These are phyloP conservation scores for Pittosporum tobira DNA, from an alignment of 129 eudicot species.

Conservation along the genomic window DNA sequence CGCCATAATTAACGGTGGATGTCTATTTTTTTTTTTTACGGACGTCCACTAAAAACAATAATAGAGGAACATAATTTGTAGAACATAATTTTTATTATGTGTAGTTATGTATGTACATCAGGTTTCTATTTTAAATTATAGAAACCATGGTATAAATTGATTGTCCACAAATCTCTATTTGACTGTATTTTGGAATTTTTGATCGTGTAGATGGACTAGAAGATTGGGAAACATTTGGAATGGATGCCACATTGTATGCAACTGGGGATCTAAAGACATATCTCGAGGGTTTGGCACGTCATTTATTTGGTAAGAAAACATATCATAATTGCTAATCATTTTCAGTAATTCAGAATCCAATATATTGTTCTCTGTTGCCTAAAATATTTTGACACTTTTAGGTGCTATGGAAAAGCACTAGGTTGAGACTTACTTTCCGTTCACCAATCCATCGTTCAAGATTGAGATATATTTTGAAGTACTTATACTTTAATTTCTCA, in stretches of 20 bases:
- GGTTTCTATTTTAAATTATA: conserved; percentile 24
- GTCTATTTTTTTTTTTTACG: too few species aligned
- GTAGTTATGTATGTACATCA: too few species aligned
- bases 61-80: too few species aligned
- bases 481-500: neutral
- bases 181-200: conserved; percentile 5
- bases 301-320: conserved; percentile 53
- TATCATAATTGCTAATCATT: too few species aligned
- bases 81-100: too few species aligned
- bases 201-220: conserved; percentile 58
- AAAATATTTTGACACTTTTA: conserved; percentile 25
- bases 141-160: neutral
- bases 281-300: conserved; percentile 91
- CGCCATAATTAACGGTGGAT: too few species aligned
- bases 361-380: conserved; percentile 10
- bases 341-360: too few species aligned
- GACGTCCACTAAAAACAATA: too few species aligned
- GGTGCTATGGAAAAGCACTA: conserved; percentile 96
- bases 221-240: conserved; percentile 61
- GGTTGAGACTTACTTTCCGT: conserved; percentile 91
- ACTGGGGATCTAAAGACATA: conserved; percentile 77
- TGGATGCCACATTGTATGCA: conserved; percentile 66
- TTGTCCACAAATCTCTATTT: neutral
- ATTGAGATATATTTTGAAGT: conserved; percentile 90
- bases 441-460: conserved; percentile 77